phyloP scores from a whole-genome alignment of 2,329 filamentous ascomycete genomes.

The Basipetospora sp. region DNA sequence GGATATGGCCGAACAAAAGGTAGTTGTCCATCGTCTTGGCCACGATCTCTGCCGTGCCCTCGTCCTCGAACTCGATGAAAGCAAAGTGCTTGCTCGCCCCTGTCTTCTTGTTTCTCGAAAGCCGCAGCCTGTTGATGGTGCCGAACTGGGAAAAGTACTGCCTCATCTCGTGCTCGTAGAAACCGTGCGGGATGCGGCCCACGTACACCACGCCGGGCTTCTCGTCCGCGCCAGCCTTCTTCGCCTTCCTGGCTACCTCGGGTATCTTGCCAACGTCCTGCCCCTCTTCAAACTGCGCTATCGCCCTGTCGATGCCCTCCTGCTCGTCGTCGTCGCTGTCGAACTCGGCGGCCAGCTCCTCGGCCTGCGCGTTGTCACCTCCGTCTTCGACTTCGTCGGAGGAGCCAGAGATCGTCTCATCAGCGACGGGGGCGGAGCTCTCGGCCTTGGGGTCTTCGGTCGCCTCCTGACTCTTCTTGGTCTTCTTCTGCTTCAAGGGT shows the following conservation, averaged over 20 bases:
- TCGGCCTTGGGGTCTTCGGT: constrained; percentile 13
- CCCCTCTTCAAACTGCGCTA: constrained; percentile 28
- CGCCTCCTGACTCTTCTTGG: constrained; percentile 17
- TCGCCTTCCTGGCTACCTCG: constrained; percentile 30
- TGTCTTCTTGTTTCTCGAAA: constrained; percentile 84
- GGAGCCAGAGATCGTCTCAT: constrained; percentile 11
- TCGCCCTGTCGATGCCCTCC: constrained; percentile 18
- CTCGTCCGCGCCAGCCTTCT: constrained; percentile 25
- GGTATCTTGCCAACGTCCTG: constrained; percentile 38
- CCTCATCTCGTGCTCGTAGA: constrained; percentile 92
- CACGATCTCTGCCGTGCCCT: constrained; percentile 69
- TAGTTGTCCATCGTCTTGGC: constrained; percentile 97
- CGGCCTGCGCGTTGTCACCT: constrained; percentile 19
- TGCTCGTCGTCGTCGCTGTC: constrained; percentile 31
- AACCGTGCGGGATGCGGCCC: constrained; percentile 78
- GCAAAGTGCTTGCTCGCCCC: constrained; percentile 86
- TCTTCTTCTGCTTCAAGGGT: constrained; percentile 18
- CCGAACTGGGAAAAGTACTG: constrained; percentile 92
- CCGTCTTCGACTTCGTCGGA: constrained; percentile 27
- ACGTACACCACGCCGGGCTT: constrained; percentile 74
- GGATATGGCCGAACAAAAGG: constrained; percentile 81
- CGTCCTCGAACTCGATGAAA: constrained; percentile 79
- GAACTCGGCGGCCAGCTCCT: constrained; percentile 25
- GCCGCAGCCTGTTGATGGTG: constrained; percentile 57
- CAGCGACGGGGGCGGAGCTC: not conserved